Evolutionary conservation across 176 grass and related monocot species (phyloP).

Genomic region (Hordeum vulgare): DNA sequence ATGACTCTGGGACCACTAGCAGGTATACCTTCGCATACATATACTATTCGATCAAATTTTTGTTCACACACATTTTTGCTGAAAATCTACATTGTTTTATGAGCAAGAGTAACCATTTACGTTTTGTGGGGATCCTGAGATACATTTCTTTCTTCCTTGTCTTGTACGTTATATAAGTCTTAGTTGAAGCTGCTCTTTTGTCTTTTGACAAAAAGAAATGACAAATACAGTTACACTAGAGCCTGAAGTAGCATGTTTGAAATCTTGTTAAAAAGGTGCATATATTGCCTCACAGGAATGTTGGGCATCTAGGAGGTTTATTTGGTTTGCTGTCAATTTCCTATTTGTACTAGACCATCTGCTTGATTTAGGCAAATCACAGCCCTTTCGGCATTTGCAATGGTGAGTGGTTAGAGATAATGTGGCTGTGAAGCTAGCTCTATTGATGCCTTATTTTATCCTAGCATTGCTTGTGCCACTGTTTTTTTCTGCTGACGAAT

Average conservation of each 20-base stretch:
- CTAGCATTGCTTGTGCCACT: neutral
- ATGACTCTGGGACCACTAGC: conserved; percentile 76
- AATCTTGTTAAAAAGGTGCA: neutral
- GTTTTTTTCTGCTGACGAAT: neutral
- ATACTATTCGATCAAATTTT: neutral
- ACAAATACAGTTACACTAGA: neutral
- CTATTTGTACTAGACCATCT: neutral
- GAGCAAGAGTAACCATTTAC: neutral
- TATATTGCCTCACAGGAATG: neutral
- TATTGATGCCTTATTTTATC: neutral
- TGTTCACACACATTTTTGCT: neutral
- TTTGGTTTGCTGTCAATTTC: neutral
- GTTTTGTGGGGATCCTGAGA: conserved; percentile 7
- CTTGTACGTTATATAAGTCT: neutral
- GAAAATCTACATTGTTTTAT: neutral
- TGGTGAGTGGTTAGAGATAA: neutral
- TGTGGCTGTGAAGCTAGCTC: neutral
- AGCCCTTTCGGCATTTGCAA: neutral
- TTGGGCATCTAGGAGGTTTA: neutral
- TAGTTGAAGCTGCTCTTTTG: conserved; percentile 3
- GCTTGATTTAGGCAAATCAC: neutral
- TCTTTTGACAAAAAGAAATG: conserved; percentile 3
- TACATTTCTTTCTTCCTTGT: conserved; percentile 1
- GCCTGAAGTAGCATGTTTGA: neutral
- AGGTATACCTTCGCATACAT: conserved; percentile 44